Percentiles rank a stretch among this genome's conserved stretches.
Evolutionary conservation across 495 filamentous ascomycete genomes (phyloP).

Genomic region (Rostrohypoxylon terebratum): DNA sequence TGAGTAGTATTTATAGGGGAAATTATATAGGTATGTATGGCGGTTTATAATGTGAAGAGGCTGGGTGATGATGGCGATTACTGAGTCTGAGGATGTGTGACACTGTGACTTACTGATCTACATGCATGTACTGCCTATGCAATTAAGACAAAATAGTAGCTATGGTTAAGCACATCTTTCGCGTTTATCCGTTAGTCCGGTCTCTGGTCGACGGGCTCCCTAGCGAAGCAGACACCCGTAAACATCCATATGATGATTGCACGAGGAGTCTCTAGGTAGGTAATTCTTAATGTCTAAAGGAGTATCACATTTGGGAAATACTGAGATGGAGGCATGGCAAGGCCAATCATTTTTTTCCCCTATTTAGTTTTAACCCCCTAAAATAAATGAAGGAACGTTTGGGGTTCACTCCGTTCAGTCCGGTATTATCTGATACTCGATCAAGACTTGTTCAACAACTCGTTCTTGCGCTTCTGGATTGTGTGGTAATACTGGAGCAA

Average conservation of each 20-base stretch:
- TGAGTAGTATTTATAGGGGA: not conserved
- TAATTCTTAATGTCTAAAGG: not conserved
- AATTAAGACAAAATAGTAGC: too few species aligned
- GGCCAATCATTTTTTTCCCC: not conserved
- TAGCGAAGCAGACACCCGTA: too few species aligned
- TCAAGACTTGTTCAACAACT: constrained; percentile 2
- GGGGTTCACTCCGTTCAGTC: not conserved
- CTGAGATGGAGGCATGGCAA: not conserved
- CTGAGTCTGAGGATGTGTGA: too few species aligned
- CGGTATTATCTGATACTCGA: not conserved
- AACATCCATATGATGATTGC: too few species aligned
- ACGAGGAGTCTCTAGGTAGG: too few species aligned
- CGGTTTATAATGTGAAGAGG: too few species aligned
- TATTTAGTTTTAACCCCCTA: not conserved
- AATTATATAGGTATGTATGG: not conserved
- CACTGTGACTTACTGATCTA: too few species aligned
- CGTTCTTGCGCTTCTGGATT: constrained; percentile 36
- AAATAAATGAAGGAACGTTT: not conserved
- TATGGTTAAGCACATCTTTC: too few species aligned
- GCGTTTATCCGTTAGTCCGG: too few species aligned
- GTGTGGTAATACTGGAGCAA: constrained; percentile 43
- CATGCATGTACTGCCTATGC: too few species aligned
- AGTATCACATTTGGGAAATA: not conserved
- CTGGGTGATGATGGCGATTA: too few species aligned
- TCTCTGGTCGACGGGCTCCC: too few species aligned